Conservation (phyloP, 2,329 filamentous ascomycete species). For the Alternaria sp. region DNA sequence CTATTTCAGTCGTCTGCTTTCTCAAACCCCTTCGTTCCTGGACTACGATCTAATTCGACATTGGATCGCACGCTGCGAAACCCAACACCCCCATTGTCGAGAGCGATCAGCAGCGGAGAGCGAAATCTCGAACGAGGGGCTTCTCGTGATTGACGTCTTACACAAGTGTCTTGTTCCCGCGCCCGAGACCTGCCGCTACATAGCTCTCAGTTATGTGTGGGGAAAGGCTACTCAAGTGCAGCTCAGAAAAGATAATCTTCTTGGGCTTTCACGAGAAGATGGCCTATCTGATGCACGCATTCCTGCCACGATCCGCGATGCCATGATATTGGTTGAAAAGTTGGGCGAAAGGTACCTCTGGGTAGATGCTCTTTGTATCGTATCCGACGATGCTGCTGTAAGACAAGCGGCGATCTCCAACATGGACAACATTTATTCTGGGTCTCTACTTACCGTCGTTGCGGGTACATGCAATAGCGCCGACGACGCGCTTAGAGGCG, state of each 20-base stretch:
- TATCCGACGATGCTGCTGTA: background rate
- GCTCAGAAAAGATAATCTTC: background rate
- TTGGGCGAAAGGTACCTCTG: background rate
- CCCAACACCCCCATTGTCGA: accelerated
- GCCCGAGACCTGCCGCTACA: background rate
- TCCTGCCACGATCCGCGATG: background rate
- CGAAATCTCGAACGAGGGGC: no score
- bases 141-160: background rate
- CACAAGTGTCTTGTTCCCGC: no score
- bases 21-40: no score
- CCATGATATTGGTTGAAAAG: background rate
- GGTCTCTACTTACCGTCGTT: background rate
- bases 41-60: background rate
- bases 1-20: no score
- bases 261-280: background rate
- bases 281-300: background rate
- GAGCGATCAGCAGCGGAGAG: background rate
- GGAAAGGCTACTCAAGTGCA: background rate
- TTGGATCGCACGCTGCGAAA: background rate
- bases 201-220: background rate
- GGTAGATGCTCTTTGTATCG: background rate
- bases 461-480: background rate
- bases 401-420: background rate
- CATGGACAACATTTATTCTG: background rate
- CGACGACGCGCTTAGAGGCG: accelerated